These are phyloP conservation scores for Pseudogymnoascus sp. DNA, from an alignment of 2,329 filamentous ascomycete genomes.

Conservation along the genomic window DNA sequence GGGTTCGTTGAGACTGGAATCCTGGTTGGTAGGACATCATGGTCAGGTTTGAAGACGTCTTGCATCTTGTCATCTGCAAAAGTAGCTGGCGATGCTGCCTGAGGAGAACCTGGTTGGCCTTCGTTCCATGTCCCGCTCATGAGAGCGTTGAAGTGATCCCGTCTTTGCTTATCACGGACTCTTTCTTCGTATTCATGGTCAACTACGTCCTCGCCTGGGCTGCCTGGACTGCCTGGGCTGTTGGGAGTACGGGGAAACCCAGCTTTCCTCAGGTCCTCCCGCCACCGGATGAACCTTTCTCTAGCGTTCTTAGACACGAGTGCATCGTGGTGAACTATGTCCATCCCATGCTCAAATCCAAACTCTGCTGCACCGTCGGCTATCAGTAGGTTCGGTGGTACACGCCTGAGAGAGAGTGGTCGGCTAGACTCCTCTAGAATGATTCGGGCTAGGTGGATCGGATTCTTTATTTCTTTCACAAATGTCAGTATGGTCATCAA, in stretches of 20 bases:
- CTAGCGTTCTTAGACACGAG: constrained; percentile 73
- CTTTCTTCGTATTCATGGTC: constrained; percentile 24
- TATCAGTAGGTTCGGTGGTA: constrained; percentile 87
- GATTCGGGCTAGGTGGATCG: constrained; percentile 75
- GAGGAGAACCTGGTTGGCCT: constrained; percentile 51
- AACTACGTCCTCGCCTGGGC: constrained; percentile 17
- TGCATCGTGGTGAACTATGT: constrained; percentile 62
- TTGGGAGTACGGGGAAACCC: constrained; percentile 36
- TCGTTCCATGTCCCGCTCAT: constrained; percentile 53
- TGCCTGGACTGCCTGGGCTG: constrained; percentile 19
- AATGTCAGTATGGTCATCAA: constrained; percentile 15
- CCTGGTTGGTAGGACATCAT: neutral
- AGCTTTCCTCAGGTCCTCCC: constrained; percentile 58
- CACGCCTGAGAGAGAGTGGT: constrained; percentile 73
- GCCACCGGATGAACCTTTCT: constrained; percentile 75
- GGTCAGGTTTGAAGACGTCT: neutral
- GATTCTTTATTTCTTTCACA: constrained; percentile 74
- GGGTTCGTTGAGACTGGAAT: neutral
- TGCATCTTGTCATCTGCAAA: neutral
- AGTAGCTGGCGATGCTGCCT: constrained; percentile 16
- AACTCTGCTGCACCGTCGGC: constrained; percentile 81
- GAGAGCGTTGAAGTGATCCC: constrained; percentile 47
- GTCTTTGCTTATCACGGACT: constrained; percentile 23
- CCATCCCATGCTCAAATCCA: constrained; percentile 68
- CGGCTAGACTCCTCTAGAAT: constrained; percentile 71